A percentile compares a stretch with the other conserved stretches of the same genome.
Evolutionary conservation across 805 yeast species (phyloP).

Genomic region (Candida lessepsii): DNA sequence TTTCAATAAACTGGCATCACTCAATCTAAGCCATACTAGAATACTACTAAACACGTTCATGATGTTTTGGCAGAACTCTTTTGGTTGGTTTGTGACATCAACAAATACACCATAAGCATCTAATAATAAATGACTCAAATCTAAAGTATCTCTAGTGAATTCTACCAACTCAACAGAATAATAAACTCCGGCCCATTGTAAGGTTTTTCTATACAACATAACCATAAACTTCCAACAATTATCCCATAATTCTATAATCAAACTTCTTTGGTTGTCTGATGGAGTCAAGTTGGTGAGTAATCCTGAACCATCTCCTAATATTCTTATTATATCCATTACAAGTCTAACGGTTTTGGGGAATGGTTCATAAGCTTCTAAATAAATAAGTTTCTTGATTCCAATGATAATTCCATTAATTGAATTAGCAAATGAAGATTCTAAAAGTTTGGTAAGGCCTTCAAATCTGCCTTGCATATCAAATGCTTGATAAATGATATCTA

Average conservation of each 20-base stretch:
- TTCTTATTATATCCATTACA: constrained; percentile 66
- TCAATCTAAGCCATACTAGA: constrained; percentile 78
- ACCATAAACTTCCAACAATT: constrained; percentile 70
- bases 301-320: constrained; percentile 57
- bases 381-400: constrained; percentile 45
- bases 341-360: constrained; percentile 74
- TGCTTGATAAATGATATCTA: constrained; percentile 70
- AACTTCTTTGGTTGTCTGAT: neutral
- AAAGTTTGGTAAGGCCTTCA: constrained; percentile 63
- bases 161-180: constrained; percentile 61
- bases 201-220: constrained; percentile 63
- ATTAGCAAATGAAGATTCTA: constrained; percentile 41
- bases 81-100: neutral
- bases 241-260: constrained; percentile 54
- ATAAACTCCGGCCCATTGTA: constrained; percentile 71
- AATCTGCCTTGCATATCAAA: constrained; percentile 68
- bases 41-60: constrained; percentile 65
- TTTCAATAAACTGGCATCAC: constrained; percentile 69
- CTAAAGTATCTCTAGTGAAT: constrained; percentile 84
- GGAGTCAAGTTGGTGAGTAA: constrained; percentile 48
- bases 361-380: constrained; percentile 60
- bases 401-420: constrained; percentile 50
- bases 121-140: constrained; percentile 67
- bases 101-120: constrained; percentile 45
- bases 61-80: constrained; percentile 19